Conservation (phyloP, 2,329 filamentous ascomycete species). For the Cytospora paraplurivora region DNA sequence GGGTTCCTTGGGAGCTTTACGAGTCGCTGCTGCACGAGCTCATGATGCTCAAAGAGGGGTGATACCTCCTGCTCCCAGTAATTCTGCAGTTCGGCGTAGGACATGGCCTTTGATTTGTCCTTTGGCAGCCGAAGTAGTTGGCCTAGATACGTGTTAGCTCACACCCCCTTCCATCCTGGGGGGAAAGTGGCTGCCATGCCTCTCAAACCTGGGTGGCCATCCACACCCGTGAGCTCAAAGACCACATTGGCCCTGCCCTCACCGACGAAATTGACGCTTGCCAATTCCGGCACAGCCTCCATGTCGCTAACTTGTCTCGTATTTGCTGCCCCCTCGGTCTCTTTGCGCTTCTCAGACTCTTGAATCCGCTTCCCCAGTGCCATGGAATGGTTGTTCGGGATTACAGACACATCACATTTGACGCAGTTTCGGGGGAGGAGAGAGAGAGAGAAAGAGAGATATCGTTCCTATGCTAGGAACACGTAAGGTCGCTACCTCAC, state of each 20-base stretch:
- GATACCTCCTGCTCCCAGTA: conserved; percentile 55
- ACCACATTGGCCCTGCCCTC: conserved; percentile 81
- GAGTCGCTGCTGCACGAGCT: conserved; percentile 58
- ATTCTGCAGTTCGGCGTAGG: conserved; percentile 43
- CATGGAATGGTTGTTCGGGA: conserved; percentile 6
- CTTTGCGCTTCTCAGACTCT: conserved; percentile 10
- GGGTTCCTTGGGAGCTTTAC: conserved; percentile 47
- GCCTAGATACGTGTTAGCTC: conserved; percentile 38
- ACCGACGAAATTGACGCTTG: conserved; percentile 45
- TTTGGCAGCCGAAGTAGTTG: conserved; percentile 65
- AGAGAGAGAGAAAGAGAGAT: not conserved
- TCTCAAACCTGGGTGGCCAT: conserved; percentile 21
- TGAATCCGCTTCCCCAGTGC: conserved; percentile 9
- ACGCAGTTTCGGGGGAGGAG: not conserved
- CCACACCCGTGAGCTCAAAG: conserved; percentile 54
- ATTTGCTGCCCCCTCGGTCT: not conserved
- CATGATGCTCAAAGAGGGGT: conserved; percentile 56
- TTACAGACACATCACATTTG: conserved; percentile 21
- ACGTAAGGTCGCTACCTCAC: conserved; percentile 22
- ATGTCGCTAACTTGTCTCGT: conserved; percentile 5
- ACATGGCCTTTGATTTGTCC: conserved; percentile 50
- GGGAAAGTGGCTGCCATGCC: conserved; percentile 3
- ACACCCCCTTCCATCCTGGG: not conserved
- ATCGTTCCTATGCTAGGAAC: not conserved
- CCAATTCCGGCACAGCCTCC: conserved; percentile 19